Percentiles rank a stretch among this genome's conserved stretches.
Evolutionary conservation across 495 filamentous ascomycete species (phyloP).

Genomic region (Patellaria atrata): DNA sequence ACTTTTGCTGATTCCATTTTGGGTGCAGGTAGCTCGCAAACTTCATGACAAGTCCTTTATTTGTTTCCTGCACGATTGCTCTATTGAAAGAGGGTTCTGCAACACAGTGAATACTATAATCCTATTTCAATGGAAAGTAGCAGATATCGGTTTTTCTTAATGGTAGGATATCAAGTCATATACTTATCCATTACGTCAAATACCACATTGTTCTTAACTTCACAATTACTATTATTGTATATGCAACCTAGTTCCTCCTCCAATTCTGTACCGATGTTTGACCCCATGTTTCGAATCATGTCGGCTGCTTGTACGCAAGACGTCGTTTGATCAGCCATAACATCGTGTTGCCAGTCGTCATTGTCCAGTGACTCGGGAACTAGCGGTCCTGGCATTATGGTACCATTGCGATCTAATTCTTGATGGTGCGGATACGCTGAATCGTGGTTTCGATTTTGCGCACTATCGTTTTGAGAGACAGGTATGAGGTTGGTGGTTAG

Average conservation of each 20-base stretch:
- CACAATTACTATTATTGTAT: constrained; percentile 23
- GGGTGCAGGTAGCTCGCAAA: too few relatives aligned
- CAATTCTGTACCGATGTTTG: constrained; percentile 24
- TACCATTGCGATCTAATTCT: too few relatives aligned
- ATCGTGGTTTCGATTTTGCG: too few relatives aligned
- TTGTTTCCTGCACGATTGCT: too few relatives aligned
- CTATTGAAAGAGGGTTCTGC: too few relatives aligned
- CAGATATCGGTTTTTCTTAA: not conserved
- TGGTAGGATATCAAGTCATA: constrained; percentile 9
- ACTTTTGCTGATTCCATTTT: too few relatives aligned
- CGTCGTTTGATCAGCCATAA: constrained; percentile 6
- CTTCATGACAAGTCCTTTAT: too few relatives aligned
- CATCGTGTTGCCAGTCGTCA: constrained; percentile 7
- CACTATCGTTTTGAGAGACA: constrained; percentile 3
- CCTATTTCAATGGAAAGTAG: too few relatives aligned
- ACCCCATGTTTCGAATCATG: constrained; percentile 23
- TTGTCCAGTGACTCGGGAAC: too few relatives aligned
- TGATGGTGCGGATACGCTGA: too few relatives aligned
- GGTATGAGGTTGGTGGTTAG: constrained; percentile 7
- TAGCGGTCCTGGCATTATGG: too few relatives aligned
- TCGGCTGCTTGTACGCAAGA: constrained; percentile 24
- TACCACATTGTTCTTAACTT: constrained; percentile 30
- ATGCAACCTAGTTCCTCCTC: constrained; percentile 32
- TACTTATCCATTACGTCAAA: constrained; percentile 31
- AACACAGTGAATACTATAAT: too few relatives aligned